A percentile compares a stretch with the other conserved stretches of the same genome.
phyloP scores from a whole-genome alignment of 2,329 filamentous ascomycete genomes.

The Microthyrium microscopicum region DNA sequence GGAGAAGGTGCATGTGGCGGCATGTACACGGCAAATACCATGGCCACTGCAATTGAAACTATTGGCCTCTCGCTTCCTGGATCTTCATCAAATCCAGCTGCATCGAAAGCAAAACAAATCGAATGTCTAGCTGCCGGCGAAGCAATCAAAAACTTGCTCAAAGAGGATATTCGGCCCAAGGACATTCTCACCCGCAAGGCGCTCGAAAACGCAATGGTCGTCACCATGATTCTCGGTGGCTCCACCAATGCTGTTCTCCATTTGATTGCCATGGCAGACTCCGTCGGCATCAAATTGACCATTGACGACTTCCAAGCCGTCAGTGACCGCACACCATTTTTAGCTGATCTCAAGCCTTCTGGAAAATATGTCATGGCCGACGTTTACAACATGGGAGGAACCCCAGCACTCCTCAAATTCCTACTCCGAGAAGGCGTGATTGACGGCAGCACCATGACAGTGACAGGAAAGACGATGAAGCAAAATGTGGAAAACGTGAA shows the following conservation, averaged over 20 bases:
- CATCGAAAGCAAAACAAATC: conserved; percentile 32
- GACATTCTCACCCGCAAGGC: conserved; percentile 33
- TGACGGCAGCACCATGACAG: conserved; percentile 31
- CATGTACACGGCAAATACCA: conserved; percentile 45
- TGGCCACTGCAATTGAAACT: conserved; percentile 34
- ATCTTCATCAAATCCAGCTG: conserved; percentile 33
- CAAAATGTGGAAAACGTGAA: conserved; percentile 36
- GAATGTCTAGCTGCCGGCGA: conserved; percentile 33
- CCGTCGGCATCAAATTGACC: conserved; percentile 31
- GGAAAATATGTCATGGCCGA: conserved; percentile 43
- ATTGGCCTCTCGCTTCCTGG: conserved; percentile 35
- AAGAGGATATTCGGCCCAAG: conserved; percentile 31
- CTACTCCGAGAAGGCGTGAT: conserved; percentile 32
- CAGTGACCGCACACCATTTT: conserved; percentile 31
- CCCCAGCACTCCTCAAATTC: conserved; percentile 32
- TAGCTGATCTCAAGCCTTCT: conserved; percentile 34
- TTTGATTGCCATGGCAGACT: conserved; percentile 34
- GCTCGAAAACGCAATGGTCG: conserved; percentile 34
- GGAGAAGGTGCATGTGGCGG: conserved; percentile 72
- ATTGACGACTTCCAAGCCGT: conserved; percentile 36
- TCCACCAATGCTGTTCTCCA: conserved; percentile 35
- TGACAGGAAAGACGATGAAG: conserved; percentile 32
- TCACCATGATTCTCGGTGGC: conserved; percentile 33
- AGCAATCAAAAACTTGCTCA: conserved; percentile 33
- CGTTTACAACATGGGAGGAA: conserved; percentile 36